These are phyloP conservation scores for Pezicula neosporulosa DNA, from an alignment of 2,329 filamentous ascomycete genomes.

Conservation along the genomic window DNA sequence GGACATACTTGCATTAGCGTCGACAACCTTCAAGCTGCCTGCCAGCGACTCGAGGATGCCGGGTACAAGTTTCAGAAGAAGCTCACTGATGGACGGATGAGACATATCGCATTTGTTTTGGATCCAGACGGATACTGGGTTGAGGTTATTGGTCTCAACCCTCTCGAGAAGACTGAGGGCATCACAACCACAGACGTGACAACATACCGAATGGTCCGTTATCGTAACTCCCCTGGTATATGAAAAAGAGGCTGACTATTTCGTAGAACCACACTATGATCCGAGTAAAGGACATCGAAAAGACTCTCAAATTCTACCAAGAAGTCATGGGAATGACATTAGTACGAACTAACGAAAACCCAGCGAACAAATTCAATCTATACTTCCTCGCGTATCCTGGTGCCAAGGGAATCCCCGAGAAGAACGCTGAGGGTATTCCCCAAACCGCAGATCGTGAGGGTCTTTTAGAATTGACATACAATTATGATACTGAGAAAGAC, in stretches of 20 bases:
- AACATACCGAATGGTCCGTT: slow-evolving; percentile 67
- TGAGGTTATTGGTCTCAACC: slow-evolving; percentile 73
- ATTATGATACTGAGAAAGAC: slow-evolving; percentile 81
- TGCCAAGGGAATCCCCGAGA: slow-evolving; percentile 47
- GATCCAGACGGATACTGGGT: slow-evolving; percentile 88
- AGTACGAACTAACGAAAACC: slow-evolving; percentile 67
- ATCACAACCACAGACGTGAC: slow-evolving; percentile 68
- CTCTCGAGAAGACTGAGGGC: slow-evolving; percentile 67
- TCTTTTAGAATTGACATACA: slow-evolving; percentile 86
- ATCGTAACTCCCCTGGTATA: no score
- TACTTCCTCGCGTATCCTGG: slow-evolving; percentile 86
- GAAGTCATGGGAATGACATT: slow-evolving; percentile 87
- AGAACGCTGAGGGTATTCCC: slow-evolving; percentile 52
- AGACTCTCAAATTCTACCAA: slow-evolving; percentile 76
- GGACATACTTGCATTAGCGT: slow-evolving; percentile 77
- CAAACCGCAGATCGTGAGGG: slow-evolving; percentile 71
- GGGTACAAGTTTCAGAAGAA: slow-evolving; percentile 97
- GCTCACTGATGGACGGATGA: slow-evolving; percentile 82
- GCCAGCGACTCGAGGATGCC: slow-evolving; percentile 82
- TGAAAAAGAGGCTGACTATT: slow-evolving; percentile 3
- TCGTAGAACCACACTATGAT: slow-evolving; percentile 86
- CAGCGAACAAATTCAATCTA: slow-evolving; percentile 74
- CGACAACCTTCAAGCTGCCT: slow-evolving; percentile 84
- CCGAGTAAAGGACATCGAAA: slow-evolving; percentile 78
- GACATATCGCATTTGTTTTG: slow-evolving; percentile 82